These are phyloP conservation scores for Symbiotaphrina buchneri DNA, from an alignment of 495 filamentous ascomycete species.

Conservation along the genomic window DNA sequence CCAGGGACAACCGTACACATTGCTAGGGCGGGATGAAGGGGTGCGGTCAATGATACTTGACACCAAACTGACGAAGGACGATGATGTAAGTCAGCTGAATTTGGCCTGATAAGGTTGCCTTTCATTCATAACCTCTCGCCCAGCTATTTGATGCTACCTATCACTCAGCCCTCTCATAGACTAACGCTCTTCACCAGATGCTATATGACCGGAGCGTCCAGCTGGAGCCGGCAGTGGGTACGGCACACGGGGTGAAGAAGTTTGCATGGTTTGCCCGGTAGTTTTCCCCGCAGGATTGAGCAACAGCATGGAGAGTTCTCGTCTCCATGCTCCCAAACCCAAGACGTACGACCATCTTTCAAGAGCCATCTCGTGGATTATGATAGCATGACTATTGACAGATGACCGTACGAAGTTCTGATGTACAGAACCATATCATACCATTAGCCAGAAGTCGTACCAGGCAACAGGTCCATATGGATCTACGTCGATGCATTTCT, in stretches of 20 bases:
- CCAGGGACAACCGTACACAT: slow-evolving; percentile 63
- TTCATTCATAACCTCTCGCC: background rate
- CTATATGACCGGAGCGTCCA: slow-evolving; percentile 35
- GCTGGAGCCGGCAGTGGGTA: slow-evolving; percentile 19
- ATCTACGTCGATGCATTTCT: no score
- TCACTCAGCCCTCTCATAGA: background rate
- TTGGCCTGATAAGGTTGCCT: slow-evolving; percentile 1
- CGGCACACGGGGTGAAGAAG: slow-evolving; percentile 25
- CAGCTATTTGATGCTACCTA: no score
- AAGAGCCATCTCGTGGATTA: no score
- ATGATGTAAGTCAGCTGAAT: slow-evolving; percentile 28
- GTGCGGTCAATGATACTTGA: slow-evolving; percentile 54
- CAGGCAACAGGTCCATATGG: no score
- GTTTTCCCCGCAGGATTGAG: no score
- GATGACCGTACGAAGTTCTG: no score
- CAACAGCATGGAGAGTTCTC: no score
- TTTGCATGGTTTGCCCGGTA: slow-evolving; percentile 31
- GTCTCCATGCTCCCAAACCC: no score
- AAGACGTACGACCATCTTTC: no score
- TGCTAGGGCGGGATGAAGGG: slow-evolving; percentile 39
- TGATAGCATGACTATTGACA: no score
- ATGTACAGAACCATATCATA: no score
- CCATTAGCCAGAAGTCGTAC: no score
- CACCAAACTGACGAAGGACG: slow-evolving; percentile 28
- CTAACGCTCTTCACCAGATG: slow-evolving; percentile 17